Evolutionary conservation across 2,329 filamentous ascomycete species (phyloP).

Genomic region (Cordyceps cateniannulata): DNA sequence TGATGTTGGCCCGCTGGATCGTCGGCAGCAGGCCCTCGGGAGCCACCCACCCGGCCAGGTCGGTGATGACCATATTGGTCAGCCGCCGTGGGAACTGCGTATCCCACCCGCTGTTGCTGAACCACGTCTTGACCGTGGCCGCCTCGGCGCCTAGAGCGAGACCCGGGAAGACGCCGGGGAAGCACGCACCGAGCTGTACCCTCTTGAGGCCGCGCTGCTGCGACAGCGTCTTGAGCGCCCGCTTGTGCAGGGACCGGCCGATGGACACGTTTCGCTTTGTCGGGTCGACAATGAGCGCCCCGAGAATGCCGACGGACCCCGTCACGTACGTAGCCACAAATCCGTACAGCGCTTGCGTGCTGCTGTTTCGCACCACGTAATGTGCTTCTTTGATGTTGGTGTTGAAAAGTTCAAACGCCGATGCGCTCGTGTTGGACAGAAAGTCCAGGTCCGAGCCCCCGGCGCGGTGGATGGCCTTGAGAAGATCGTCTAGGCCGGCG

Average conservation of each 20-base stretch:
- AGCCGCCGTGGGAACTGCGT: slow-evolving; percentile 51
- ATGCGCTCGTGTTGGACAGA: slow-evolving; percentile 61
- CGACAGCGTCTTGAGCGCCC: slow-evolving; percentile 67
- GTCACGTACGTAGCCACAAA: slow-evolving; percentile 87
- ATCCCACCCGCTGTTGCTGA: slow-evolving; percentile 86
- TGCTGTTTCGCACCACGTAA: slow-evolving; percentile 90
- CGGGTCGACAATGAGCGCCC: slow-evolving; percentile 85
- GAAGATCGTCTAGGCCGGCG: slow-evolving; percentile 65
- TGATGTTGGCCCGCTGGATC: slow-evolving; percentile 64
- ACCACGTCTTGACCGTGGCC: slow-evolving; percentile 63
- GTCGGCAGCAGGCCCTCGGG: slow-evolving; percentile 71
- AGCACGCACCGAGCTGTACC: slow-evolving; percentile 72
- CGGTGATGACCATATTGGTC: slow-evolving; percentile 65
- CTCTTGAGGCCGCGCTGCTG: slow-evolving; percentile 68
- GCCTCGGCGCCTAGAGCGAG: slow-evolving; percentile 55
- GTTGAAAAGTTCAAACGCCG: slow-evolving; percentile 69
- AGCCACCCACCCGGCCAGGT: slow-evolving; percentile 65
- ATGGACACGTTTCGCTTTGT: slow-evolving; percentile 81
- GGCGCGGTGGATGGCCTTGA: slow-evolving; percentile 62
- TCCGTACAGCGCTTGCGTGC: slow-evolving; percentile 82
- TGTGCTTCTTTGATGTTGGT: slow-evolving; percentile 71
- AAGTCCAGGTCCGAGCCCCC: slow-evolving; percentile 62
- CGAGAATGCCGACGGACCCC: slow-evolving; percentile 66
- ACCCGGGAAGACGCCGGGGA: slow-evolving; percentile 81
- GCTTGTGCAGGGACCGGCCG: slow-evolving; percentile 79